Base-by-base conservation (phyloP, 1,139 yeast species). In the Kodamaea plutei region DNA sequence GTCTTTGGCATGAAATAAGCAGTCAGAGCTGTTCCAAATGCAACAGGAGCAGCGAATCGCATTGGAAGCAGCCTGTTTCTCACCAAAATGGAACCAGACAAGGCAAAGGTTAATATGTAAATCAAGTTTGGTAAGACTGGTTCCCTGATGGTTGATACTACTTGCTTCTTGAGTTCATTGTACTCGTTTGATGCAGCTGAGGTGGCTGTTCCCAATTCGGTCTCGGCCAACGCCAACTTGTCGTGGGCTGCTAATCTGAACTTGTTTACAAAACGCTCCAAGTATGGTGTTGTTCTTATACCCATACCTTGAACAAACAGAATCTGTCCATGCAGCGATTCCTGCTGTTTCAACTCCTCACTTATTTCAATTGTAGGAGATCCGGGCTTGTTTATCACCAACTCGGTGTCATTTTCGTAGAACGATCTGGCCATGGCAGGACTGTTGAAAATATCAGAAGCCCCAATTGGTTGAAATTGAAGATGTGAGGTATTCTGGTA, bases 51-150 rank as follows among this genome's bases (percentile, higher is more conserved):
- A 2, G 67, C 26, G 39, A 76, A 72, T 41, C 84, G 62, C 8
- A 71, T 26, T 1, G 75, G 74, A 5, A 76, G 52, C 2, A 67
- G 47, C 41, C 71, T 61, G 38, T 60, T 67, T 39, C 67, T 64
- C 11, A 64, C 74, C 23, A 74, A 40, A 37, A 79, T 72, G 4
- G 82, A 73, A 8, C 83, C 81, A 1, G 76, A 50, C 39, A 79
- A 65, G 3, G 79, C 56, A 4, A 69, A 59, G 1, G 84, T 76
- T 29, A 78, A 56, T 5, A 77, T 70, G 43, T 73, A 73, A 29
- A 77, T 66, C 28, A 69, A 51, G 34, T 62, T 61, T 12, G 84
- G 84, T 37, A 79, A 64, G 3, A 74, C 56, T 3, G 77, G 76
- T 34, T 68, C 74, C 31, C 52, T 50, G 23, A 67, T 52, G 16